Evolutionary conservation across 352 stramenopile species (phyloP).

Genomic region (Phytophthora colocasiae): DNA sequence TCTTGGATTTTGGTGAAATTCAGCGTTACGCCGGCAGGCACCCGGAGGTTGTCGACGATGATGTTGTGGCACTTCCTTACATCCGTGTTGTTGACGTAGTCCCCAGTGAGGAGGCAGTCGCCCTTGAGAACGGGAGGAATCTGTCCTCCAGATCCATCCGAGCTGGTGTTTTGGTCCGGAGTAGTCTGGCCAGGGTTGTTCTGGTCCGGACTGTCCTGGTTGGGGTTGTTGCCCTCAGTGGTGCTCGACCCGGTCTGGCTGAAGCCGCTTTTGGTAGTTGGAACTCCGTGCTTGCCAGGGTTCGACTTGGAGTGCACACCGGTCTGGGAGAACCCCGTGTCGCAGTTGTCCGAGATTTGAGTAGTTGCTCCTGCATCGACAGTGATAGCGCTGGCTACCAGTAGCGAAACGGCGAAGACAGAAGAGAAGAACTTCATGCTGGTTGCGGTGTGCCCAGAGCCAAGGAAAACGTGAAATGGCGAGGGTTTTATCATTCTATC

Average conservation of each 20-base stretch:
- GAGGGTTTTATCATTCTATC: neutral
- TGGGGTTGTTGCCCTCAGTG: conserved; percentile 3
- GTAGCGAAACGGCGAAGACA: conserved; percentile 7
- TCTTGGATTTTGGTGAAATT: conserved; percentile 37
- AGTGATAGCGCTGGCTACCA: conserved; percentile 6
- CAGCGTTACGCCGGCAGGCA: conserved; percentile 40
- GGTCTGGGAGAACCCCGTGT: conserved; percentile 6
- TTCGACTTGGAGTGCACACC: neutral
- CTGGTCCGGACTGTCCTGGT: conserved; percentile 2
- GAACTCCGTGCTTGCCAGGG: conserved; percentile 11
- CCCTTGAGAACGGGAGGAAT: conserved; percentile 10
- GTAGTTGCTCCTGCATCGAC: conserved; percentile 8
- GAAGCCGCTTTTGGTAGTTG: conserved; percentile 3
- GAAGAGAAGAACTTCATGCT: conserved; percentile 25
- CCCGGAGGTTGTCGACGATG: conserved; percentile 27
- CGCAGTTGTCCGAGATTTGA: conserved; percentile 9
- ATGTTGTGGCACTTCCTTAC: conserved; percentile 30
- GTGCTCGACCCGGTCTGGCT: conserved; percentile 1
- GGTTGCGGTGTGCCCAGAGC: neutral
- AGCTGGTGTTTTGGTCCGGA: conserved; percentile 12
- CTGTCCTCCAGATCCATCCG: conserved; percentile 13
- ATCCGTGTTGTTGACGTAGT: conserved; percentile 32
- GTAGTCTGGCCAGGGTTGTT: conserved; percentile 11
- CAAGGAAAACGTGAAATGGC: neutral
- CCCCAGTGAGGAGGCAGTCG: conserved; percentile 37